Evolutionary conservation across 2,329 filamentous ascomycete genomes (phyloP).

Genomic region (Aschersonia sp.): DNA sequence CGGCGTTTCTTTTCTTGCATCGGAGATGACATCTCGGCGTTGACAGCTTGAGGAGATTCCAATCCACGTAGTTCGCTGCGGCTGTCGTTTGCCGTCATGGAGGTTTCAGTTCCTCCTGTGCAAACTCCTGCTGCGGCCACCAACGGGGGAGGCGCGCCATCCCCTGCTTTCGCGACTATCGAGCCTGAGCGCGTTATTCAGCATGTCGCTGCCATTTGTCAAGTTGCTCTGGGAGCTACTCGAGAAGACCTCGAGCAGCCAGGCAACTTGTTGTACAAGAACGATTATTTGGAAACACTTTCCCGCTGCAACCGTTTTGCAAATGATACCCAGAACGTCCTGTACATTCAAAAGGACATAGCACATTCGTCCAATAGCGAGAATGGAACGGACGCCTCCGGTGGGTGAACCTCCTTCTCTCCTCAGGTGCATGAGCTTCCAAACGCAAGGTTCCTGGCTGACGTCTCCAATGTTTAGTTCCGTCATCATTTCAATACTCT

Average conservation of each 20-base stretch:
- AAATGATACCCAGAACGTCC: slow-evolving; percentile 68
- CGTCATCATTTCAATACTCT: slow-evolving; percentile 56
- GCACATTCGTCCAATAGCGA: slow-evolving; percentile 36
- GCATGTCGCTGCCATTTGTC: slow-evolving; percentile 55
- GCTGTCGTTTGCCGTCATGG: slow-evolving; percentile 25
- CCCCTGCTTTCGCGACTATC: slow-evolving; percentile 36
- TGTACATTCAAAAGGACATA: slow-evolving; percentile 84
- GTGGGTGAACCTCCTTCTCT: slow-evolving; percentile 17
- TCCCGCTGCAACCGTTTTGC: slow-evolving; percentile 83
- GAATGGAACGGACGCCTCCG: slow-evolving; percentile 29
- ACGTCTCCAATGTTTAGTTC: slow-evolving; percentile 14
- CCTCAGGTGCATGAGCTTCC: not conserved
- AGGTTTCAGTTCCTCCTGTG: slow-evolving; percentile 32
- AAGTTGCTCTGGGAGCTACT: slow-evolving; percentile 59
- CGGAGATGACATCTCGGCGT: slow-evolving; percentile 1
- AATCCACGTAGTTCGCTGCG: not conserved
- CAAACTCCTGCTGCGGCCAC: slow-evolving; percentile 27
- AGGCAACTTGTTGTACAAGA: slow-evolving; percentile 69
- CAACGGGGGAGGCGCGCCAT: slow-evolving; percentile 19
- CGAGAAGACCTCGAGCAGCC: slow-evolving; percentile 64
- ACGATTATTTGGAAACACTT: slow-evolving; percentile 62
- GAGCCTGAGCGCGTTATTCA: slow-evolving; percentile 59
- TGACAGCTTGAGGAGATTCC: not conserved
- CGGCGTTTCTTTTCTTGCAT: not conserved
- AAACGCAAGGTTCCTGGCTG: not conserved